Base-by-base conservation (phyloP, 2,329 filamentous ascomycete genomes). In the Aspergillus pseudoterreus region DNA sequence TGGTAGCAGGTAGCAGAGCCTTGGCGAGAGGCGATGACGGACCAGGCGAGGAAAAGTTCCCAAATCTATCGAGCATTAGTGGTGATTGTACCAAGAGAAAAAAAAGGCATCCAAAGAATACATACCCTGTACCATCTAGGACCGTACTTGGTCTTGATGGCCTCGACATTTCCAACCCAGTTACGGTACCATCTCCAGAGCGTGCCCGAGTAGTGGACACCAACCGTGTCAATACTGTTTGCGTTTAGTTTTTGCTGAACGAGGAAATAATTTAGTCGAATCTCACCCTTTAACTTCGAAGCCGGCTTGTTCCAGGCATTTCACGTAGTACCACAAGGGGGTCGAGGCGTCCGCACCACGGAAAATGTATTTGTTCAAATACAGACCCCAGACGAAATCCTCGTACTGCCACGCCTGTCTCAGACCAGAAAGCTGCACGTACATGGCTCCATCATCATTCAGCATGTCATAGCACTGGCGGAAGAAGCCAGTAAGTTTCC, bases 301-400 rank as follows among this genome's bases (percentile, higher is more conserved):
- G 19, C 88, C 88, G 58, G 86, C 86, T 53, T 81, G 82, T 75
- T 95, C 90, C 15, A 94, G 80, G 67, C 83, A 83, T 71, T 87
- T 82, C 60, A 92, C 76, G 64, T 90, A 87, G 74, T 83, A 90
- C 63, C 88, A 87, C 19, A 95, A 83, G 42, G 91, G 90, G 51
- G 88, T 92, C 12, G 88, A 94, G 44, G 90, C 90, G 69, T 95
- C 90, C 50, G 91, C 91, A 67, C 91, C 90, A 42, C 89, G 91
- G 81, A 95, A 96, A 69, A 95, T 80, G 73, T 95, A 94, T 78
- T 92, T 95, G 83, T 95, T 95, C 88, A 95, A 90, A 79, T 92
- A 95, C 49, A 95, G 80, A 66, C 90, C 90, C 90, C 91, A 95
- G 71, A 90, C 86, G 48, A 95, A 81, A 75, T 95, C 90, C 78